Evolutionary conservation across 208 protist genomes (phyloP).

Genomic region (Crithidia sp.): DNA sequence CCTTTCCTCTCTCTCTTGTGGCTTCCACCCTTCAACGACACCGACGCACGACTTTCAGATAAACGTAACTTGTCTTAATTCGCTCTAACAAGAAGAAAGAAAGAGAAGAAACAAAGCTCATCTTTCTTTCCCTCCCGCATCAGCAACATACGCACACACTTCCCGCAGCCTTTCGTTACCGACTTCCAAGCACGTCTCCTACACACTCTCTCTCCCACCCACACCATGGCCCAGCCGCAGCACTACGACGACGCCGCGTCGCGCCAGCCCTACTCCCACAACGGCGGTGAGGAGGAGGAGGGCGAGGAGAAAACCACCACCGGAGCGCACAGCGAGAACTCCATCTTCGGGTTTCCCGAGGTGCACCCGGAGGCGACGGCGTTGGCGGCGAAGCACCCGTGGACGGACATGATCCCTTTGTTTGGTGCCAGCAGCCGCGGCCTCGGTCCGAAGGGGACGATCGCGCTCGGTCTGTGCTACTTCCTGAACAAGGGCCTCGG

Average conservation of each 20-base stretch:
- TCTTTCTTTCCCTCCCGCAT: no score
- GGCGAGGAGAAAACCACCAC: background rate
- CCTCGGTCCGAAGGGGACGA: constrained; percentile 44
- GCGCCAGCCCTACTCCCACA: background rate
- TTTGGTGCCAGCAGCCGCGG: constrained; percentile 45
- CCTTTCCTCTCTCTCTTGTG: no score
- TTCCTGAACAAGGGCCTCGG: constrained; percentile 55
- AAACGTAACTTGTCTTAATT: no score
- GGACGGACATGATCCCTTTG: constrained; percentile 37
- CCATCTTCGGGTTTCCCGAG: background rate
- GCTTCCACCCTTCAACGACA: no score
- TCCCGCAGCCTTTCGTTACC: background rate
- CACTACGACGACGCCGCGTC: constrained; percentile 1
- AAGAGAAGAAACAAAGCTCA: no score
- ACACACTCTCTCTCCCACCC: background rate
- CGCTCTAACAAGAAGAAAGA: no score
- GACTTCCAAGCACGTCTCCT: background rate
- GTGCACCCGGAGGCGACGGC: constrained; percentile 33
- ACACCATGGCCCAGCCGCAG: constrained; percentile 1
- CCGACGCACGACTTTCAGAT: no score
- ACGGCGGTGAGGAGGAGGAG: background rate
- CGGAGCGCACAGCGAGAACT: background rate
- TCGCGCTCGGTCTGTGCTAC: constrained; percentile 48
- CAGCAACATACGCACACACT: background rate
- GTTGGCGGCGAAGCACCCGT: constrained; percentile 26